Percentiles rank a stretch among this genome's conserved stretches.
These are phyloP conservation scores for Scheffersomyces stambukii DNA, from an alignment of 1,139 yeast species.

Conservation along the genomic window DNA sequence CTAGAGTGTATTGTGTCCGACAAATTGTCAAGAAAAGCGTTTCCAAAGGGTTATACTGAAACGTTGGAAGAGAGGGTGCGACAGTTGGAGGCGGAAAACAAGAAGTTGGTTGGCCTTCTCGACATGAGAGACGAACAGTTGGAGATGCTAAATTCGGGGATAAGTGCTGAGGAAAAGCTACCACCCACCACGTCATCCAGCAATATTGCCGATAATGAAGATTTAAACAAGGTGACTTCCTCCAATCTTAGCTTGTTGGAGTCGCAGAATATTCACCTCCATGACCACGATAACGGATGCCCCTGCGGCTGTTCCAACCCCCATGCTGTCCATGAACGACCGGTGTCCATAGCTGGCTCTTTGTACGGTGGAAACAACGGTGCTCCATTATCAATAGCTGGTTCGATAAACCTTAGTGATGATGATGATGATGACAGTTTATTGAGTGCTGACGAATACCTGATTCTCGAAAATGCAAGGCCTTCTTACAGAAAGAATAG, in stretches of 20 bases:
- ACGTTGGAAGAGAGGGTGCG: conserved; percentile 44
- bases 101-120: conserved; percentile 42
- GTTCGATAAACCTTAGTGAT: conserved; percentile 45
- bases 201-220: neutral
- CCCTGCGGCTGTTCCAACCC: conserved; percentile 55
- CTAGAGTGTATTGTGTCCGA: conserved; percentile 44
- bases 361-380: conserved; percentile 33
- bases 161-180: conserved; percentile 6
- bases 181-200: too few species aligned
- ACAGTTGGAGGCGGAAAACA: conserved; percentile 43
- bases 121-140: conserved; percentile 63
- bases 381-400: conserved; percentile 26
- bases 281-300: conserved; percentile 42
- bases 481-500: neutral
- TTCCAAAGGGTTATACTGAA: conserved; percentile 50
- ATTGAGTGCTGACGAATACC: conserved; percentile 28
- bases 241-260: conserved; percentile 15
- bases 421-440: conserved; percentile 37
- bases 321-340: conserved; percentile 55
- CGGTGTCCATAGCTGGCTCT: conserved; percentile 61
- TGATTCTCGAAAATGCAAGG: conserved; percentile 4
- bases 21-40: conserved; percentile 40
- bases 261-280: conserved; percentile 18
- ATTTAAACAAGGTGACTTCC: conserved; percentile 12
- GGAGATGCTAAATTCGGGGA: conserved; percentile 17